Evolutionary conservation across 225 moss, liverwort and hornwort genomes (phyloP).

Genomic region (Rhytidiadelphus loreus): DNA sequence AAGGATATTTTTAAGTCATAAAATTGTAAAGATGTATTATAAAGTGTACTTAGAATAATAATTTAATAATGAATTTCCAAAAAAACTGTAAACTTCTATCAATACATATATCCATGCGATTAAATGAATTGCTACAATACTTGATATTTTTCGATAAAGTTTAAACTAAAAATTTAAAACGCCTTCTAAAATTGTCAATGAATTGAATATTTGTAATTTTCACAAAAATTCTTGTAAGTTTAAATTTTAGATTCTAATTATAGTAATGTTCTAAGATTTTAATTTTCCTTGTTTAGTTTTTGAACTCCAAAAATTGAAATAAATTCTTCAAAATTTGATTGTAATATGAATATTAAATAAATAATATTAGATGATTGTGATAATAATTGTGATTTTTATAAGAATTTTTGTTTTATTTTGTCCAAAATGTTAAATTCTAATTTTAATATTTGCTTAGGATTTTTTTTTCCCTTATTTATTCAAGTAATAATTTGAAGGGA

Average conservation of each 20-base stretch:
- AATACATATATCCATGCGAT: background rate
- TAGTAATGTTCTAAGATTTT: too few relatives aligned
- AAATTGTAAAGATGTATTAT: background rate
- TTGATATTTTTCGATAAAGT: background rate
- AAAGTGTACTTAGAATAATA: background rate
- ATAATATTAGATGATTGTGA: background rate
- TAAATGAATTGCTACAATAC: fast-evolving
- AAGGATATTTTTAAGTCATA: background rate
- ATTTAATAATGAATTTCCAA: background rate
- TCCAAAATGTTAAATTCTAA: background rate
- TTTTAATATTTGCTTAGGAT: background rate
- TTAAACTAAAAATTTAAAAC: fast-evolving
- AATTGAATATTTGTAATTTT: background rate
- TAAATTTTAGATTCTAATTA: background rate
- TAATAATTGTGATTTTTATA: background rate
- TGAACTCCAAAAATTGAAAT: fast-evolving
- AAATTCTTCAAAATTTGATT: background rate
- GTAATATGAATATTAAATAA: background rate
- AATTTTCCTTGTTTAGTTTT: background rate
- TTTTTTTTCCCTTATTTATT: background rate
- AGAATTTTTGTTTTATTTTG: fast-evolving
- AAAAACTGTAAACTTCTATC: background rate
- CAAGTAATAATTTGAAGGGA: background rate
- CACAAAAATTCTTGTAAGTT: fast-evolving
- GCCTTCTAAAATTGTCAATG: background rate